phyloP scores from a whole-genome alignment of 306 rosid species.

The Chamaecrista fasciculata region DNA sequence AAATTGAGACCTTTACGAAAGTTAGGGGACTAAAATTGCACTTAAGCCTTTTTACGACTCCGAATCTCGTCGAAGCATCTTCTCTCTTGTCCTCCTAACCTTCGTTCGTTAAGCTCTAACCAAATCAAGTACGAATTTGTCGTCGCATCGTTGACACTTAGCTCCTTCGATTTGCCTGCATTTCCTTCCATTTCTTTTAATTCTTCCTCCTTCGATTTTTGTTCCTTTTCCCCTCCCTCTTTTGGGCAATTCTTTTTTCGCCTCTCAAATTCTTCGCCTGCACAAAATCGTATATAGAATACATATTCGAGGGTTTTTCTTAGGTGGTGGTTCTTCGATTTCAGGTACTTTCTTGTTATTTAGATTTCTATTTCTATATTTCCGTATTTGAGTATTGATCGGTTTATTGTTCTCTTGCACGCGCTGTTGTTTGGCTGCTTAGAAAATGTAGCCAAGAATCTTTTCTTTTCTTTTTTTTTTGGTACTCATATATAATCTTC shows the following conservation, averaged over 20 bases:
- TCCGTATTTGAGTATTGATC: neutral
- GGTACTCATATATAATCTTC: neutral
- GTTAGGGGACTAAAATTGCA: no score
- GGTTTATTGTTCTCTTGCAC: neutral
- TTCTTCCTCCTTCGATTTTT: neutral
- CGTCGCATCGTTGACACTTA: neutral
- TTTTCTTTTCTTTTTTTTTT: neutral
- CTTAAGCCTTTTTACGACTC: constrained; percentile 21
- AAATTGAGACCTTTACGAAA: no score
- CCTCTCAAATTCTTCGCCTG: neutral
- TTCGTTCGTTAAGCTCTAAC: neutral
- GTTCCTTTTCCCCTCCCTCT: neutral
- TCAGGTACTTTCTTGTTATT: neutral
- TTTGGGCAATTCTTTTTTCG: neutral
- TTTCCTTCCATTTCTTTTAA: neutral
- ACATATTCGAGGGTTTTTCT: neutral
- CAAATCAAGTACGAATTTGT: neutral
- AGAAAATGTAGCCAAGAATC: neutral
- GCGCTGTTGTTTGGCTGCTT: neutral
- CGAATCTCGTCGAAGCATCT: constrained; percentile 17
- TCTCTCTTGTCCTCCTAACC: neutral
- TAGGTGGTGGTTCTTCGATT: neutral
- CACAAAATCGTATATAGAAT: neutral
- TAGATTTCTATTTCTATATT: neutral
- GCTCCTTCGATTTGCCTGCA: neutral